These are phyloP conservation scores for Globisporangium spiculum DNA, from an alignment of 352 stramenopile genomes.

Conservation along the genomic window DNA sequence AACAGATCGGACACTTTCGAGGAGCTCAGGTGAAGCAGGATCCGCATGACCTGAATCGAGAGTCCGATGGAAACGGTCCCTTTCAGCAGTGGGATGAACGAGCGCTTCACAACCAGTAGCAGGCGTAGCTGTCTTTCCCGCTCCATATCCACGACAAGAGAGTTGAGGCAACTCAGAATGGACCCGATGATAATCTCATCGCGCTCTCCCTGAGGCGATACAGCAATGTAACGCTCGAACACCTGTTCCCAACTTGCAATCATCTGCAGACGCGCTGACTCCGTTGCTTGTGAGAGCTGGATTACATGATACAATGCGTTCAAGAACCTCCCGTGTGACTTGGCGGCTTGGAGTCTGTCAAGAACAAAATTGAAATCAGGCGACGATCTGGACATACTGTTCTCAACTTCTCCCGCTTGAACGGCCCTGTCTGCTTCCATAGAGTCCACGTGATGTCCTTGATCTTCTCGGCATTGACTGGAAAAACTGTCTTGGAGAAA, in stretches of 20 bases:
- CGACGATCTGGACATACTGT: not conserved
- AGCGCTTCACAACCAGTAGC: constrained; percentile 48
- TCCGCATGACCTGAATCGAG: constrained; percentile 34
- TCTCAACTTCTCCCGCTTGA: not conserved
- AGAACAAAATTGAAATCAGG: constrained; percentile 31
- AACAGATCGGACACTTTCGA: constrained; percentile 52
- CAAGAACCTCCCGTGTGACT: constrained; percentile 59
- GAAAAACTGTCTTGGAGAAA: not conserved
- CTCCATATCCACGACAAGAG: constrained; percentile 34
- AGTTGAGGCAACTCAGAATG: constrained; percentile 35
- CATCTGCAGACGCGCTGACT: constrained; percentile 25
- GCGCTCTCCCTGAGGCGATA: constrained; percentile 38
- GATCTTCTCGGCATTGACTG: not conserved
- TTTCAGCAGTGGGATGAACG: constrained; percentile 46
- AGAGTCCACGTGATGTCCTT: not conserved
- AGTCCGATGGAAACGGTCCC: constrained; percentile 28
- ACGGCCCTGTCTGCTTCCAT: no score
- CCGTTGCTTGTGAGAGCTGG: constrained; percentile 29
- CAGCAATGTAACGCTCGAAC: constrained; percentile 44
- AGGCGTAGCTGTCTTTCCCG: constrained; percentile 39
- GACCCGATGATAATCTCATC: constrained; percentile 57
- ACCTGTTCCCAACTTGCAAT: constrained; percentile 36
- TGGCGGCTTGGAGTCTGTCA: constrained; percentile 31
- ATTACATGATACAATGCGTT: constrained; percentile 63
- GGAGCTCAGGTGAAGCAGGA: constrained; percentile 48